phyloP scores from a whole-genome alignment of 768 basidiomycete genomes.

The Auricularia auricula-judae region DNA sequence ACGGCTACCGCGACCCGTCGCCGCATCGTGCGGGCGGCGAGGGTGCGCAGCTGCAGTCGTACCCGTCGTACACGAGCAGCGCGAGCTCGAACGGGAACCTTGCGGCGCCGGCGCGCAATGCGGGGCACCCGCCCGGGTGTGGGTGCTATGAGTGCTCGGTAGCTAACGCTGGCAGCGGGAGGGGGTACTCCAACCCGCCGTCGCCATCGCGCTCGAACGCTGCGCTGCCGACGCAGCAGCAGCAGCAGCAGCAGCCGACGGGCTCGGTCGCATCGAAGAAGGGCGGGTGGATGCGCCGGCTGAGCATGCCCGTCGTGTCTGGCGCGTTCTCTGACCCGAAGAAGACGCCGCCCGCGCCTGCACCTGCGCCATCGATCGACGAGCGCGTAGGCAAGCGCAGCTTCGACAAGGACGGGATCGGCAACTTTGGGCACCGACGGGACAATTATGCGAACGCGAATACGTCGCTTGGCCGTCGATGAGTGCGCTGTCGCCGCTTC shows the following conservation, averaged over 20 bases:
- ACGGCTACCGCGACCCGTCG: not conserved
- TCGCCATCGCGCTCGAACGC: slow-evolving; percentile 14
- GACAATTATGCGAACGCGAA: not conserved
- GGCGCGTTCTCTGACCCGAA: slow-evolving; percentile 12
- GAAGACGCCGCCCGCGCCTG: slow-evolving; percentile 43
- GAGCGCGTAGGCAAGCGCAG: not conserved
- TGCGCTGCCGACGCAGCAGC: not conserved
- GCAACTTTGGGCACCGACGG: not conserved
- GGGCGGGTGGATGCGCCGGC: slow-evolving; percentile 62
- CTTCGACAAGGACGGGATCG: not conserved
- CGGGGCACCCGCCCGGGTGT: slow-evolving; percentile 50
- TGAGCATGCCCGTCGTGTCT: slow-evolving; percentile 61
- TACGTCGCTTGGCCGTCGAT: not conserved
- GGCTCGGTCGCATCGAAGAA: slow-evolving; percentile 32
- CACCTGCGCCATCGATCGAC: slow-evolving; percentile 53
- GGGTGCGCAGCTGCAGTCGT: not conserved
- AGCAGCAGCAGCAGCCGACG: not conserved
- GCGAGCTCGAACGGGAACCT: not conserved
- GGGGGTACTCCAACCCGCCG: slow-evolving; percentile 36
- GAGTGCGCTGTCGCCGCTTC: not conserved
- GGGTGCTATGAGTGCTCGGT: slow-evolving; percentile 57
- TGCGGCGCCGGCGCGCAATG: slow-evolving; percentile 11
- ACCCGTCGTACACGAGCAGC: not conserved
- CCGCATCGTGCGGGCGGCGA: not conserved
- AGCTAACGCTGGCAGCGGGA: not conserved